Conservation (phyloP, 2,329 filamentous ascomycete species). For the Nannizziopsis barbatae region DNA sequence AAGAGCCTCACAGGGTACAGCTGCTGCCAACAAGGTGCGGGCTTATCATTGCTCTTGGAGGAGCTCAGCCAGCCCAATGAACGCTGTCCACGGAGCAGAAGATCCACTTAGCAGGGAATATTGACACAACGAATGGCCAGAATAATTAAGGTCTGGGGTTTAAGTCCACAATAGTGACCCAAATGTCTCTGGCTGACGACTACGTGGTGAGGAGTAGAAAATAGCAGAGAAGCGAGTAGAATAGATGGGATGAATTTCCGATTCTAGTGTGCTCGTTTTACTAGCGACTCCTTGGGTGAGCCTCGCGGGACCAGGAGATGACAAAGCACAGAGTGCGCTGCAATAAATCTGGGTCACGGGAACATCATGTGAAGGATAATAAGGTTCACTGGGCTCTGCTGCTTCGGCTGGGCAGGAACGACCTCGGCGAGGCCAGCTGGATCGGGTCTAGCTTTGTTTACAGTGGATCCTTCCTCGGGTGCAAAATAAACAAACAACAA, state of each 20-base stretch:
- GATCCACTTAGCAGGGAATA: background rate
- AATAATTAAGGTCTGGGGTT: background rate
- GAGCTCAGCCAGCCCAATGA: slow-evolving; percentile 7
- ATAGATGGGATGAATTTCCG: no score
- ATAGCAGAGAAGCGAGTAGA: no score
- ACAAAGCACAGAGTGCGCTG: no score
- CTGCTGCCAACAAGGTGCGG: no score
- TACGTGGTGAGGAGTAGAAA: no score
- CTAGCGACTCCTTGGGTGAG: no score
- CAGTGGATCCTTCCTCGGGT: background rate
- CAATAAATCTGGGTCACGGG: no score
- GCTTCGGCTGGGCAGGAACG: background rate
- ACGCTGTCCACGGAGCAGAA: slow-evolving; percentile 9
- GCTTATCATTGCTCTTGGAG: no score
- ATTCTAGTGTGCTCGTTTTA: no score
- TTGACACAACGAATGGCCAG: background rate
- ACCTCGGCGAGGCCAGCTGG: slow-evolving; percentile 1
- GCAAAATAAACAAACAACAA: slow-evolving; percentile 13
- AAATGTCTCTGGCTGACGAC: background rate
- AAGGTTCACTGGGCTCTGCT: background rate
- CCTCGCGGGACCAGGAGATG: no score
- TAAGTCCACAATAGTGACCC: background rate
- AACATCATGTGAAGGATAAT: background rate
- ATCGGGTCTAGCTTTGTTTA: slow-evolving; percentile 14
- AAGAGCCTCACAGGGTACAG: no score